These are phyloP conservation scores for Wickerhamomyces sp. DNA, from an alignment of 1,139 yeast species.

Conservation along the genomic window DNA sequence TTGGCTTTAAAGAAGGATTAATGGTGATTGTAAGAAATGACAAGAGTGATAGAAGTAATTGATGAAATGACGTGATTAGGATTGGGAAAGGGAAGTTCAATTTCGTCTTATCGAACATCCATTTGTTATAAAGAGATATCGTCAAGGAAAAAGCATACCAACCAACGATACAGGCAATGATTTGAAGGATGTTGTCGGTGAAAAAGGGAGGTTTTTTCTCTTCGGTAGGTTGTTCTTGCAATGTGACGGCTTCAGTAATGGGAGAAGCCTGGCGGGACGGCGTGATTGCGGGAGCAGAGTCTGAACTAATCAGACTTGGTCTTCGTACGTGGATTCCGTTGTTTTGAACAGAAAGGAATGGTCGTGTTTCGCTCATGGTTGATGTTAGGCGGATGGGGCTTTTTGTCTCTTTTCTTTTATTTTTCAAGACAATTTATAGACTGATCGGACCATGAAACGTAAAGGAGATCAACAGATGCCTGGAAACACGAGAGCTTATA, in stretches of 20 bases:
- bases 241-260: not conserved
- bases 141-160: slow-evolving; percentile 63
- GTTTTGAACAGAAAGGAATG: too few relatives aligned
- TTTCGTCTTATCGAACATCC: slow-evolving; percentile 84
- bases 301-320: slow-evolving; percentile 10
- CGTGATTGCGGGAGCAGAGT: not conserved
- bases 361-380: too few relatives aligned
- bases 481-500: too few relatives aligned
- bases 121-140: slow-evolving; percentile 87
- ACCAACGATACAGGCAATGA: slow-evolving; percentile 25
- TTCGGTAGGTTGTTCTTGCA: not conserved
- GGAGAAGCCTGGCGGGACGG: not conserved
- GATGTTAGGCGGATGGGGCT: too few relatives aligned
- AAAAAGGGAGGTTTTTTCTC: slow-evolving; percentile 6
- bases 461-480: too few relatives aligned
- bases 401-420: too few relatives aligned
- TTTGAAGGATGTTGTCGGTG: slow-evolving; percentile 11
- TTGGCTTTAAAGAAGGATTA: slow-evolving; percentile 40
- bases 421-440: too few relatives aligned
- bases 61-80: slow-evolving; percentile 80
- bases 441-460: too few relatives aligned
- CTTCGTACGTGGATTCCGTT: slow-evolving; percentile 16
- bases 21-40: slow-evolving; percentile 40
- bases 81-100: slow-evolving; percentile 80
- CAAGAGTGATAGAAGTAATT: slow-evolving; percentile 55